These are phyloP conservation scores for Lactifluus volemus DNA, from an alignment of 768 basidiomycete genomes.

Conservation along the genomic window DNA sequence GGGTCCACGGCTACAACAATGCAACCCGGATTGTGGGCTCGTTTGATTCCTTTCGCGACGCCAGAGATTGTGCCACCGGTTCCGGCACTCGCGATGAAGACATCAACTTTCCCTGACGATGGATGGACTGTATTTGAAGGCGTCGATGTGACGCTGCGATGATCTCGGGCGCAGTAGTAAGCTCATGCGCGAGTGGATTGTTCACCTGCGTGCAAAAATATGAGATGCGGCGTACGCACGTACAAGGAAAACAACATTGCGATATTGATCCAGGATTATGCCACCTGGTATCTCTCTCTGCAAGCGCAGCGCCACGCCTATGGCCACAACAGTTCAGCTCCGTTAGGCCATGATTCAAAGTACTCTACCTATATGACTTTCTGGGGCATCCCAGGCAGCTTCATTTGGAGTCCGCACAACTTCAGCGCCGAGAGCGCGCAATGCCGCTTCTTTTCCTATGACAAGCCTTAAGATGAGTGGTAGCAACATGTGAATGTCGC, in stretches of 20 bases:
- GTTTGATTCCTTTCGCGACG: conserved; percentile 69
- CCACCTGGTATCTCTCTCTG: conserved; percentile 72
- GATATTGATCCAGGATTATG: conserved; percentile 90
- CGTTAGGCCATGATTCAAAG: conserved; percentile 38
- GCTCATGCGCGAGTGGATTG: conserved; percentile 88
- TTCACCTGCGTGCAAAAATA: conserved; percentile 39
- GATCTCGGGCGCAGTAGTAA: conserved; percentile 88
- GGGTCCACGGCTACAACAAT: conserved; percentile 88
- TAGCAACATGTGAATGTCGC: background rate
- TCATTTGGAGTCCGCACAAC: conserved; percentile 91
- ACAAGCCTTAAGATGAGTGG: background rate
- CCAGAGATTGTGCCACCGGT: conserved; percentile 97
- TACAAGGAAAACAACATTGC: conserved; percentile 44
- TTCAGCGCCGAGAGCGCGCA: conserved; percentile 88
- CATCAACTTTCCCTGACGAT: conserved; percentile 71
- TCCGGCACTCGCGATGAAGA: conserved; percentile 78
- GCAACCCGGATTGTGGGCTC: conserved; percentile 61
- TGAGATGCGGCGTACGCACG: background rate
- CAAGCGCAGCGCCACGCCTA: conserved; percentile 78
- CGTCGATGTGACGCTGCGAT: conserved; percentile 65
- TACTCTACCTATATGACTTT: conserved; percentile 82
- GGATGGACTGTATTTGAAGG: conserved; percentile 48
- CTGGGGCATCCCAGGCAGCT: conserved; percentile 81
- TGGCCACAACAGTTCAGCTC: conserved; percentile 61
- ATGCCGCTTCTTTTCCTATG: conserved; percentile 85